phyloP scores from a whole-genome alignment of 1,284 basidiomycete species.

The Boletellus deceptivus region DNA sequence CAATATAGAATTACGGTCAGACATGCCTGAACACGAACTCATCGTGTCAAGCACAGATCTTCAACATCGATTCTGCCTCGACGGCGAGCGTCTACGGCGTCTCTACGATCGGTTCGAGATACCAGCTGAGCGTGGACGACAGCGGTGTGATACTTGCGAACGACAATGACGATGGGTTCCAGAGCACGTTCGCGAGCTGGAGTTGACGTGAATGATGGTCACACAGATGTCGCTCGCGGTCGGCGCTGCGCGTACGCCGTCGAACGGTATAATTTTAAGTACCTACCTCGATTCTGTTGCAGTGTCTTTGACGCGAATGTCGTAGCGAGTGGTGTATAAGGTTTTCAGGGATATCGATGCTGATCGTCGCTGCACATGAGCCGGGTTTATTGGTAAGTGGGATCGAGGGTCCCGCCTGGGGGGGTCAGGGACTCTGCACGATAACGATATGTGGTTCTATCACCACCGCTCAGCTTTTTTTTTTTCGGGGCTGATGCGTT shows the following conservation, averaged over 20 bases:
- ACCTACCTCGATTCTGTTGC: too few species aligned
- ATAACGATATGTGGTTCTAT: too few species aligned
- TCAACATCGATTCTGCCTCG: constrained; percentile 56
- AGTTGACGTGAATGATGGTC: constrained; percentile 14
- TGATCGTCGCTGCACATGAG: too few species aligned
- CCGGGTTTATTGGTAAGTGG: too few species aligned
- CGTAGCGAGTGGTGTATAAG: too few species aligned
- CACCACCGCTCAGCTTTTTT: too few species aligned
- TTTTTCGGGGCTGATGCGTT: too few species aligned
- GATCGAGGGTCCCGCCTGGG: too few species aligned
- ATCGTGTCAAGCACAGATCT: constrained; percentile 49
- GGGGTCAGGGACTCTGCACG: too few species aligned
- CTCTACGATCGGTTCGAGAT: constrained; percentile 41
- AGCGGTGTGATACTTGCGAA: constrained; percentile 49
- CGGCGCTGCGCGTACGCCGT: not conserved
- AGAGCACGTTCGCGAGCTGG: constrained; percentile 50
- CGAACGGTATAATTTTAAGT: too few species aligned
- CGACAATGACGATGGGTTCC: not conserved
- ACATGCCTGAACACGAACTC: constrained; percentile 39
- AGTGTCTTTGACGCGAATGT: too few species aligned
- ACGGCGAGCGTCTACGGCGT: constrained; percentile 49
- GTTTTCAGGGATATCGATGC: too few species aligned
- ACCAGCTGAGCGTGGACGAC: constrained; percentile 54
- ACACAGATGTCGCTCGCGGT: not conserved
- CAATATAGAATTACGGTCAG: constrained; percentile 53